Evolutionary conservation across 73 alveolate species (phyloP).

Genomic region (Tetrahymena thermophila): DNA sequence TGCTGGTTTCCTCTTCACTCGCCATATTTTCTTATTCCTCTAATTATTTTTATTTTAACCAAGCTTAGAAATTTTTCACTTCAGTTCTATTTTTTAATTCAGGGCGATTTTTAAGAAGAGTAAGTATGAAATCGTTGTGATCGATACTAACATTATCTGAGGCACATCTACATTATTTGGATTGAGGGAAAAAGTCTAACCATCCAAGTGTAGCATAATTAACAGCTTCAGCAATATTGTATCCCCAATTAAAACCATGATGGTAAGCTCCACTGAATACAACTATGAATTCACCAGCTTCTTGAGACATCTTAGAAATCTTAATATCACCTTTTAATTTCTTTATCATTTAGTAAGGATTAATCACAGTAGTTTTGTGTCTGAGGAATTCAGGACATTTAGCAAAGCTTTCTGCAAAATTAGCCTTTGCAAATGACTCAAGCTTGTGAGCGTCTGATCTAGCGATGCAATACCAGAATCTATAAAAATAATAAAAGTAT

Average conservation of each 20-base stretch:
- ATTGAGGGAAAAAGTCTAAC: constrained; percentile 27
- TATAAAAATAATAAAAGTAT: background rate
- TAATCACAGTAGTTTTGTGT: constrained; percentile 68
- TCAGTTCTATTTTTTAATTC: background rate
- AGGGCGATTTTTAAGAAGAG: background rate
- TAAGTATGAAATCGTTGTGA: background rate
- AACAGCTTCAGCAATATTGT: constrained; percentile 87
- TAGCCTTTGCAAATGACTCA: constrained; percentile 49
- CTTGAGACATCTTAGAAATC: constrained; percentile 50
- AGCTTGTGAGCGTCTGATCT: constrained; percentile 48
- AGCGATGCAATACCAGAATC: constrained; percentile 75
- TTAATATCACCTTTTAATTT: constrained; percentile 49
- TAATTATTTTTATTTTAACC: background rate
- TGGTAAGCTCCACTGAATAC: constrained; percentile 69
- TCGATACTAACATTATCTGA: constrained; percentile 47
- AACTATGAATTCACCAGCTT: constrained; percentile 73
- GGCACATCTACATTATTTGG: constrained; percentile 33
- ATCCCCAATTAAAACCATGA: constrained; percentile 79
- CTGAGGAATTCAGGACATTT: constrained; percentile 73
- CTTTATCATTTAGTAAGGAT: constrained; percentile 50
- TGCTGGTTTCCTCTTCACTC: background rate
- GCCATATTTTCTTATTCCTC: background rate
- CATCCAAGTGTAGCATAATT: constrained; percentile 60
- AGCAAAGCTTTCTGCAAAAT: constrained; percentile 57
- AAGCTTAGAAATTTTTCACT: background rate